Evolutionary conservation across 1,284 basidiomycete genomes (phyloP).

Genomic region (Marasmius tenuissimus): DNA sequence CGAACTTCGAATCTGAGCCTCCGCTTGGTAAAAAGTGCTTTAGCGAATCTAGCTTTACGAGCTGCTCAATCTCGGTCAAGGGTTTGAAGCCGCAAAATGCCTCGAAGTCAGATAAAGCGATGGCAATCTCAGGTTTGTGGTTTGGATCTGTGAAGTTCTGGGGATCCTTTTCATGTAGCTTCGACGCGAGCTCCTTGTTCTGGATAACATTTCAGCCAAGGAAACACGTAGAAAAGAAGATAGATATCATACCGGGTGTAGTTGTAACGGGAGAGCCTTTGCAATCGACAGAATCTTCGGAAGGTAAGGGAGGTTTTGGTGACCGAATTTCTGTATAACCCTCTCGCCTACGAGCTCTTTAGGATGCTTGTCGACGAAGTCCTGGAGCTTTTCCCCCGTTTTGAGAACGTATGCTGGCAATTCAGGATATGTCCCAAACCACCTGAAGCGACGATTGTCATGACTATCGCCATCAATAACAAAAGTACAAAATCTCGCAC

Average conservation of each 20-base stretch:
- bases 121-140: slow-evolving; percentile 71
- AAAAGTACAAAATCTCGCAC: neutral
- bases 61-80: slow-evolving; percentile 42
- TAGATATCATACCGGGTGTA: slow-evolving; percentile 64
- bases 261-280: slow-evolving; percentile 67
- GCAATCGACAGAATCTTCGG: slow-evolving; percentile 64
- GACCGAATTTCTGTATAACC: slow-evolving; percentile 29
- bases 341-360: slow-evolving; percentile 33
- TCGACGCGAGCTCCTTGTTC: too few relatives aligned
- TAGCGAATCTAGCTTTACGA: slow-evolving; percentile 29
- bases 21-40: too few relatives aligned
- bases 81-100: slow-evolving; percentile 63
- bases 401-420: slow-evolving; percentile 4
- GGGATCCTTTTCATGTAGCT: slow-evolving; percentile 32
- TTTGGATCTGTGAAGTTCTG: slow-evolving; percentile 53
- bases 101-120: slow-evolving; percentile 63
- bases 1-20: too few relatives aligned
- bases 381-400: slow-evolving; percentile 31
- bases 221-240: too few relatives aligned
- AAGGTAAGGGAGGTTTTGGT: slow-evolving; percentile 47
- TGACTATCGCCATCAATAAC: too few relatives aligned
- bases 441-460: too few relatives aligned
- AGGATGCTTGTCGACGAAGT: slow-evolving; percentile 39
- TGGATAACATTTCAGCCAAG: too few relatives aligned
- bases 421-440: too few relatives aligned